Conservation (phyloP, 2,329 filamentous ascomycete genomes). For the Pseudogymnoascus sp. region DNA sequence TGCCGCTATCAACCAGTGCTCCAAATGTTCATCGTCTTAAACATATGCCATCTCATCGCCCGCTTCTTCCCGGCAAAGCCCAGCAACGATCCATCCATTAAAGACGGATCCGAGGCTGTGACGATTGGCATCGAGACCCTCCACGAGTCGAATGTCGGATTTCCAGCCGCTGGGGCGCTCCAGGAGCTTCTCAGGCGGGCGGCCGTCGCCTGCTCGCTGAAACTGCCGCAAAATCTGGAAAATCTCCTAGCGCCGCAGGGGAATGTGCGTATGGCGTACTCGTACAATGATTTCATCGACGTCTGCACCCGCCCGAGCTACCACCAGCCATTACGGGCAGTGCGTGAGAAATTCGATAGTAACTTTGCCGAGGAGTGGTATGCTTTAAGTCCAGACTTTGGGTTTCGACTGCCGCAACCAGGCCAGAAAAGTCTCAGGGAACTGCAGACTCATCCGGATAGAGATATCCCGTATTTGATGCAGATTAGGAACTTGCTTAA, state of each 20-base stretch:
- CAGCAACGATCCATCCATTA: conserved; percentile 17
- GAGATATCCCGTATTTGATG: conserved; percentile 25
- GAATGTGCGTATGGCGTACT: conserved; percentile 6
- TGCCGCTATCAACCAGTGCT: conserved; percentile 28
- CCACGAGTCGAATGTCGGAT: conserved; percentile 23
- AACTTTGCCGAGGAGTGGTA: conserved; percentile 26
- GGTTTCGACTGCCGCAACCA: conserved; percentile 13
- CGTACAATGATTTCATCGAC: conserved; percentile 26
- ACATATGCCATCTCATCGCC: conserved; percentile 26
- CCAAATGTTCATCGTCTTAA: conserved; percentile 29
- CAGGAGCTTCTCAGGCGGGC: conserved; percentile 26
- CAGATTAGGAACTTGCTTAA: conserved; percentile 29
- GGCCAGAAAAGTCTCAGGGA: conserved; percentile 3
- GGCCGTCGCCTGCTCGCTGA: conserved; percentile 21
- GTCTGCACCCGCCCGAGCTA: conserved; percentile 28
- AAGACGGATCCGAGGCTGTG: conserved; percentile 24
- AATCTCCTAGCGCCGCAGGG: conserved; percentile 14
- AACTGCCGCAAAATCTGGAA: conserved; percentile 18
- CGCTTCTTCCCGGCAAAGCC: conserved; percentile 23
- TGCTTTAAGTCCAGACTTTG: conserved; percentile 16
- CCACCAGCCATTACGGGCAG: conserved; percentile 23
- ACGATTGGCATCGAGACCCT: conserved; percentile 25
- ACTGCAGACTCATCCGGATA: conserved; percentile 19
- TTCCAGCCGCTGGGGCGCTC: conserved; percentile 27
- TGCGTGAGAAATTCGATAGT: conserved; percentile 24